These are phyloP conservation scores for Russula abietina DNA, from an alignment of 768 basidiomycete genomes.

Conservation along the genomic window DNA sequence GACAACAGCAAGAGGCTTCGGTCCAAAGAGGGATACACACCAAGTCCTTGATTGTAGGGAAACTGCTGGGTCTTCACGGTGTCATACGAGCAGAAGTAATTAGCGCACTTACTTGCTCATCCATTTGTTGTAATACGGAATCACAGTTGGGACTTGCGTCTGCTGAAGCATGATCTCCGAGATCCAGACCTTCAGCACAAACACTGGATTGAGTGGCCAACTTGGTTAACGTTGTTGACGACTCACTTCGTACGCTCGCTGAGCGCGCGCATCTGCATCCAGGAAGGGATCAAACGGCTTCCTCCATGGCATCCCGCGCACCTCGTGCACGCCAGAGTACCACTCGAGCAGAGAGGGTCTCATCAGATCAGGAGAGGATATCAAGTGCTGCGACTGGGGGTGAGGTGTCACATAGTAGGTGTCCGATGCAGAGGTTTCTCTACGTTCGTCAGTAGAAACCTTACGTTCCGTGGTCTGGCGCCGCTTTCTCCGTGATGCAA, in stretches of 20 bases:
- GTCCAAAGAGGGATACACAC: slow-evolving; percentile 37
- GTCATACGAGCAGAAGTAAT: slow-evolving; percentile 1
- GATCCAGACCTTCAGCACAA: slow-evolving; percentile 62
- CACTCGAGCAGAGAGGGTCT: slow-evolving; percentile 54
- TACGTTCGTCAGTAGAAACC: neutral
- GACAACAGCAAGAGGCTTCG: neutral
- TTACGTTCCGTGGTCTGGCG: neutral
- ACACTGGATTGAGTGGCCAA: neutral
- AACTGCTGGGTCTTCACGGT: slow-evolving; percentile 39
- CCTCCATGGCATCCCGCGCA: slow-evolving; percentile 89
- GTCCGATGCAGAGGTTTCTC: neutral
- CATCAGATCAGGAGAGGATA: slow-evolving; percentile 38
- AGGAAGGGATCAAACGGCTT: slow-evolving; percentile 57
- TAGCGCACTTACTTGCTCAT: slow-evolving; percentile 56
- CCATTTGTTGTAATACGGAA: slow-evolving; percentile 89
- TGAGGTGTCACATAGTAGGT: slow-evolving; percentile 28
- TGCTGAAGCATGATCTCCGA: slow-evolving; percentile 97
- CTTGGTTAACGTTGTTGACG: neutral
- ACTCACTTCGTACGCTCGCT: slow-evolving; percentile 86
- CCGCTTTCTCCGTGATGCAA: neutral
- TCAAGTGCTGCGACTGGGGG: slow-evolving; percentile 43
- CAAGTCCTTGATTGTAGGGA: slow-evolving; percentile 74
- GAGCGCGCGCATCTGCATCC: slow-evolving; percentile 55
- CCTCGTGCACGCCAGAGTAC: slow-evolving; percentile 62
- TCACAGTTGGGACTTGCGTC: slow-evolving; percentile 90